Conservation (phyloP, 768 basidiomycete genomes). For the Termitomyces sp. region DNA sequence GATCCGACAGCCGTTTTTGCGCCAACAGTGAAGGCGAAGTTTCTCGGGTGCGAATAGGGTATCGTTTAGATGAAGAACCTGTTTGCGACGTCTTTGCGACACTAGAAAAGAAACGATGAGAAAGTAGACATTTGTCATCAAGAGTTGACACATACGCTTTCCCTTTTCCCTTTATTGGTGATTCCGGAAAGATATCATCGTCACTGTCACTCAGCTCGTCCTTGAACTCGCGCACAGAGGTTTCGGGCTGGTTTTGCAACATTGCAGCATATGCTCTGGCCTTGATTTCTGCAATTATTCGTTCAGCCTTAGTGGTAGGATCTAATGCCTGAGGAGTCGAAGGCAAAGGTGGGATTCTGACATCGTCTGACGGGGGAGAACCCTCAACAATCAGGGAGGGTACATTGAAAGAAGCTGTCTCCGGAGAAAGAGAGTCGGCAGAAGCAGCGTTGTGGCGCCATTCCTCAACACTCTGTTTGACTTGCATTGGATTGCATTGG, state of each 20-base stretch:
- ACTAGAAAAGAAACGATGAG: background rate
- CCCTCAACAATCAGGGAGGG: background rate
- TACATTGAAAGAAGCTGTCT: slow-evolving; percentile 10
- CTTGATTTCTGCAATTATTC: slow-evolving; percentile 60
- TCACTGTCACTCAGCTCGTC: slow-evolving; percentile 49
- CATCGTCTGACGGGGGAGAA: slow-evolving; percentile 18
- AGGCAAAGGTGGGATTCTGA: slow-evolving; percentile 15
- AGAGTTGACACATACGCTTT: slow-evolving; percentile 6
- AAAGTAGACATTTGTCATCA: background rate
- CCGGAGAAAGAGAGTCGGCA: slow-evolving; percentile 3
- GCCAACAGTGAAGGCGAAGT: slow-evolving; percentile 9
- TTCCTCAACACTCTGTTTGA: slow-evolving; percentile 31
- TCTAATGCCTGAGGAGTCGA: slow-evolving; percentile 29
- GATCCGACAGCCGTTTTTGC: slow-evolving; percentile 1
- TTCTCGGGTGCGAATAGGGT: slow-evolving; percentile 5
- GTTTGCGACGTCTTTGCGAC: background rate
- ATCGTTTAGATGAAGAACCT: background rate
- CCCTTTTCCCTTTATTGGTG: slow-evolving; percentile 11
- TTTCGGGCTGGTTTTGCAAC: slow-evolving; percentile 38
- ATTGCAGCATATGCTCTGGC: slow-evolving; percentile 47
- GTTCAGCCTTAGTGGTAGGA: slow-evolving; percentile 40
- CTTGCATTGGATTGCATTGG: slow-evolving; percentile 18
- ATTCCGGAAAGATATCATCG: slow-evolving; percentile 28
- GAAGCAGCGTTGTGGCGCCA: slow-evolving; percentile 33
- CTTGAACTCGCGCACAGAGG: slow-evolving; percentile 26